Percentiles rank a stretch among this genome's conserved stretches.
phyloP scores from a whole-genome alignment of 2,329 filamentous ascomycete genomes.

The Ceratocystis papillata region DNA sequence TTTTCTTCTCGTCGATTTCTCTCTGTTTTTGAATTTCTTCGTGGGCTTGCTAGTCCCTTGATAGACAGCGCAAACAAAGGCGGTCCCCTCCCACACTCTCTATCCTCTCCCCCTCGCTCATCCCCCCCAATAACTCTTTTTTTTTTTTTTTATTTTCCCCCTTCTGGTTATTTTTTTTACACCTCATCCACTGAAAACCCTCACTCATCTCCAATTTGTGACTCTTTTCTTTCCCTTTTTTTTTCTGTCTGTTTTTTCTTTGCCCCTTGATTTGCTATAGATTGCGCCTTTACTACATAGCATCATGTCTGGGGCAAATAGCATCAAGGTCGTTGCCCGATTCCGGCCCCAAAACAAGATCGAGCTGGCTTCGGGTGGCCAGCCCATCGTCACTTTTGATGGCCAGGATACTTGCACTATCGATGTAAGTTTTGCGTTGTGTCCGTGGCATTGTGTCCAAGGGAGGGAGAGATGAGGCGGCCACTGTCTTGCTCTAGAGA shows the following conservation, averaged over 20 bases:
- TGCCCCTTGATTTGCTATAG: conserved; percentile 2
- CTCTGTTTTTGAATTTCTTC: background rate
- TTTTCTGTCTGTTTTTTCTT: conserved; percentile 9
- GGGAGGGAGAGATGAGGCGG: background rate
- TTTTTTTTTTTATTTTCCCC: background rate
- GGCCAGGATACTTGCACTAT: conserved; percentile 79
- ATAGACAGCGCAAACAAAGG: conserved; percentile 15
- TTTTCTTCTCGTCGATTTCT: background rate
- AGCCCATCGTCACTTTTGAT: conserved; percentile 82
- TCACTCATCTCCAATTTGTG: conserved; percentile 2
- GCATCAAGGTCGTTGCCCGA: conserved; percentile 85
- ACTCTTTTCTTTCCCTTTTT: conserved; percentile 9
- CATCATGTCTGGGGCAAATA: conserved; percentile 48
- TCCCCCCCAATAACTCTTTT: conserved; percentile 14
- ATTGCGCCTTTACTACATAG: conserved; percentile 24
- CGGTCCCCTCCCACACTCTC: conserved; percentile 5
- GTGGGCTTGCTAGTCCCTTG: background rate
- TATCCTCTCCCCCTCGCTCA: conserved; percentile 16
- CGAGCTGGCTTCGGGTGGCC: conserved; percentile 79
- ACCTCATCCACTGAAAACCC: background rate
- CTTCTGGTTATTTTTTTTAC: conserved; percentile 15
- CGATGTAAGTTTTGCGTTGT: conserved; percentile 51
- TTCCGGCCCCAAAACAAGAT: conserved; percentile 95
- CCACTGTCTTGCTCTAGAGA: background rate
- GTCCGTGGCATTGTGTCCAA: background rate